A percentile compares a stretch with the other conserved stretches of the same genome.
Conservation (phyloP, 75 land plant species). For the Picea sitchensis region DNA sequence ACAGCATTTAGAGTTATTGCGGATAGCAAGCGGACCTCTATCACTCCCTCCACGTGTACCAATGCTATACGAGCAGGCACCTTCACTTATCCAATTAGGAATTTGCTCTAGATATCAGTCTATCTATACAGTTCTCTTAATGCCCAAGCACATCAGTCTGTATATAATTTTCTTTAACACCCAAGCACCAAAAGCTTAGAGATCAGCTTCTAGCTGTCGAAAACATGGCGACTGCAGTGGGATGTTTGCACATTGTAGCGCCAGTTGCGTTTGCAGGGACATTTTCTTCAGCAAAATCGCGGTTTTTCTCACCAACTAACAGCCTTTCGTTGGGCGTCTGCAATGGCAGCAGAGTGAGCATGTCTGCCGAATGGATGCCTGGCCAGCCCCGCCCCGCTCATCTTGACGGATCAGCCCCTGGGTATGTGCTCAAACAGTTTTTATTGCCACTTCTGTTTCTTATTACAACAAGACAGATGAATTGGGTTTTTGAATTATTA, state of each 20-base stretch:
- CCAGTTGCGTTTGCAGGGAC: neutral
- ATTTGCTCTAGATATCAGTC: neutral
- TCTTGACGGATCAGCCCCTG: slow-evolving; percentile 94
- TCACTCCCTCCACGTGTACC: neutral
- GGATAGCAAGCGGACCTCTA: neutral
- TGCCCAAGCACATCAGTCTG: neutral
- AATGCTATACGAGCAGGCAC: neutral
- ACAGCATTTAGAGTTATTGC: too few relatives aligned
- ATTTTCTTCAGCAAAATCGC: slow-evolving; percentile 2
- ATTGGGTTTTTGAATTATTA: neutral
- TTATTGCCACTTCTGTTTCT: too few relatives aligned
- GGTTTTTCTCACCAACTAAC: slow-evolving; percentile 5
- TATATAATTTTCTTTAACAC: neutral
- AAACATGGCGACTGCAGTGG: slow-evolving; percentile 4
- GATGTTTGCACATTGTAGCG: neutral
- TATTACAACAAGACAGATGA: neutral
- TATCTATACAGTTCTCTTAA: neutral
- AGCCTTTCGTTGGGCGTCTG: neutral
- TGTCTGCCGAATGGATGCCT: slow-evolving; percentile 96
- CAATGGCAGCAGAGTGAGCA: slow-evolving; percentile 23
- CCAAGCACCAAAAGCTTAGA: neutral
- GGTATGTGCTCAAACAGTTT: slow-evolving; percentile 32
- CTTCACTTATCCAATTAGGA: neutral
- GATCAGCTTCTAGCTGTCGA: neutral
- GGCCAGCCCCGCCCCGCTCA: slow-evolving; percentile 95